Conservation (phyloP, 495 filamentous ascomycete genomes). For the Podospora comata region DNA sequence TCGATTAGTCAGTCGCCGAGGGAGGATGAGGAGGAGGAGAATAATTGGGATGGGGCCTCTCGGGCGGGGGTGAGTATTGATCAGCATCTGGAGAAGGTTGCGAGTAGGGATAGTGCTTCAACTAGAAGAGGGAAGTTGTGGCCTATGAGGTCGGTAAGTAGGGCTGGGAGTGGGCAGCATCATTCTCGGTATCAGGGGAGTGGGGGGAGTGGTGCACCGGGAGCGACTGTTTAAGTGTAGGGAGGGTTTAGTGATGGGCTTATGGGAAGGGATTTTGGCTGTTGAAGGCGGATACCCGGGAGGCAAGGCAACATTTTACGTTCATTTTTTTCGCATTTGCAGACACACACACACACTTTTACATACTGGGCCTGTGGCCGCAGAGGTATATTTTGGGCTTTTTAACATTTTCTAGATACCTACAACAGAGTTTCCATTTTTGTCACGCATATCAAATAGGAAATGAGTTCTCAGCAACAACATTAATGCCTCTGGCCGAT, state of each 20-base stretch:
- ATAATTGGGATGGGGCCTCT: neutral
- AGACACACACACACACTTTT: neutral
- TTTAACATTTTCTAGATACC: neutral
- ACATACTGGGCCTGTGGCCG: neutral
- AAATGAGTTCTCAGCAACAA: too few relatives aligned
- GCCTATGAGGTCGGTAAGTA: neutral
- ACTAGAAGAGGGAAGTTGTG: constrained; percentile 1
- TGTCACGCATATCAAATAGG: neutral
- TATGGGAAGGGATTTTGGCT: neutral
- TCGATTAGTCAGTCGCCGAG: constrained; percentile 26
- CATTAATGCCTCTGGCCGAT: too few relatives aligned
- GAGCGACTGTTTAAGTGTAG: neutral
- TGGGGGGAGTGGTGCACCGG: neutral
- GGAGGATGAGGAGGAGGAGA: constrained; percentile 20
- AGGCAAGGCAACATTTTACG: neutral
- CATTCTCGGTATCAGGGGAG: neutral
- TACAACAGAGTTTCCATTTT: neutral
- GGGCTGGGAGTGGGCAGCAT: neutral
- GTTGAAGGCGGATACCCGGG: neutral
- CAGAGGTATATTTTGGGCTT: neutral
- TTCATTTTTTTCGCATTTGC: neutral
- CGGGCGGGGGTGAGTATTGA: constrained; percentile 7
- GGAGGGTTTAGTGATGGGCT: neutral
- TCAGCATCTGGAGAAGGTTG: constrained; percentile 16
- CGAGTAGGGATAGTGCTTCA: constrained; percentile 22